These are phyloP conservation scores for Saccharum officinarum DNA, from an alignment of 176 grass and related monocot genomes.

Conservation along the genomic window DNA sequence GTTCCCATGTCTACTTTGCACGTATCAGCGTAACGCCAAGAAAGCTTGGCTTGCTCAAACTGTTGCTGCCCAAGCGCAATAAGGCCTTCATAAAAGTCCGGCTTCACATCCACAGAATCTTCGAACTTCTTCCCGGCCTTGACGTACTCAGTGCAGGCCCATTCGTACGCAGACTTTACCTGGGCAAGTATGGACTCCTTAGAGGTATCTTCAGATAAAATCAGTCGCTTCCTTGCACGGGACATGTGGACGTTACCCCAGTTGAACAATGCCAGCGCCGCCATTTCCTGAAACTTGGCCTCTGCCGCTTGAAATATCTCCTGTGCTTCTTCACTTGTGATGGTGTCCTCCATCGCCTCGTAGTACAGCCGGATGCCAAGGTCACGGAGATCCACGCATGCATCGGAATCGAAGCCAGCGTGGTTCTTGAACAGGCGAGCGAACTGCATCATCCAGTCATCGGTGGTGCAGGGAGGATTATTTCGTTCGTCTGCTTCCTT, in stretches of 20 bases:
- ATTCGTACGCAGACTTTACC: constrained; percentile 67
- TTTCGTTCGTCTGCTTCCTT: constrained; percentile 29
- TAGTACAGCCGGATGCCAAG: constrained; percentile 68
- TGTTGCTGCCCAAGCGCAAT: constrained; percentile 73
- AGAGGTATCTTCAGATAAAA: constrained; percentile 57
- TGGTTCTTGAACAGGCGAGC: constrained; percentile 80
- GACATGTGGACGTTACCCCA: constrained; percentile 93
- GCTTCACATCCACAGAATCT: constrained; percentile 72
- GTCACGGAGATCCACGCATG: constrained; percentile 71
- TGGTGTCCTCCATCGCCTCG: constrained; percentile 88
- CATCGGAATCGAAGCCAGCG: constrained; percentile 67
- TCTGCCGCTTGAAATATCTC: constrained; percentile 74
- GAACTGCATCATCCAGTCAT: constrained; percentile 90
- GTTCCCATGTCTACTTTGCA: constrained; percentile 61
- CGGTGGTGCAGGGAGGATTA: constrained; percentile 15
- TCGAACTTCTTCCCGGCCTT: constrained; percentile 75
- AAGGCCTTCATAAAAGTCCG: constrained; percentile 81
- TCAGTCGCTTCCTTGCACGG: constrained; percentile 66
- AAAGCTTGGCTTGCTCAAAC: constrained; percentile 94
- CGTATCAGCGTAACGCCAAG: constrained; percentile 71
- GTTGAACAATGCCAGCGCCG: constrained; percentile 75
- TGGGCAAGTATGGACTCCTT: constrained; percentile 48
- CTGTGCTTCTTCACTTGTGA: constrained; percentile 87
- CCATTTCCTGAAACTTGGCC: constrained; percentile 88
- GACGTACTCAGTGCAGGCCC: constrained; percentile 69